Evolutionary conservation across 805 yeast genomes (phyloP).

Genomic region (Yarrowia sp.): DNA sequence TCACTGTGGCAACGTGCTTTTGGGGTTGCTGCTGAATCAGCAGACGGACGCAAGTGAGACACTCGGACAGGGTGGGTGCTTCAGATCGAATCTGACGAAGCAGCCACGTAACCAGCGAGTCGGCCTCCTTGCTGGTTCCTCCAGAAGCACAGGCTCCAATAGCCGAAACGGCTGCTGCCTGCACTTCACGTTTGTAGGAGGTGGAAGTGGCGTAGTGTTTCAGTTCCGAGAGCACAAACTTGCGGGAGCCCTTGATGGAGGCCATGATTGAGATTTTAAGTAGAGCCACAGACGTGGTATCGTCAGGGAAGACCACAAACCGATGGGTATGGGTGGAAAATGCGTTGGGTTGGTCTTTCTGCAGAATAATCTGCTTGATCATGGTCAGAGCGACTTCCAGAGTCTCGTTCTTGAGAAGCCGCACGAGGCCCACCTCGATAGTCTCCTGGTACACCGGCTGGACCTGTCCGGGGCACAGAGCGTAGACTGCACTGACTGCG

Average conservation of each 20-base stretch:
- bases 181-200: conserved; percentile 33
- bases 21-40: conserved; percentile 63
- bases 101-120: conserved; percentile 59
- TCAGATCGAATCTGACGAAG: conserved; percentile 46
- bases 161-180: conserved; percentile 55
- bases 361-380: conserved; percentile 4
- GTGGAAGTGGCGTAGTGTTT: conserved; percentile 50
- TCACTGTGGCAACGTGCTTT: conserved; percentile 54
- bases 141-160: conserved; percentile 60
- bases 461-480: conserved; percentile 3
- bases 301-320: conserved; percentile 23
- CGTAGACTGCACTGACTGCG: neutral
- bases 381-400: neutral
- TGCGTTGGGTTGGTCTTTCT: conserved; percentile 18
- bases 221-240: conserved; percentile 45
- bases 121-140: conserved; percentile 29
- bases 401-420: conserved; percentile 3
- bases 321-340: conserved; percentile 1
- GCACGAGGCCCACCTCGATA: conserved; percentile 2
- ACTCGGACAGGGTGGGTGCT: conserved; percentile 50
- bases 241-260: neutral
- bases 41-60: conserved; percentile 68
- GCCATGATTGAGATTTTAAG: conserved; percentile 15
- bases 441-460: neutral
- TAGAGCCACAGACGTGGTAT: neutral